Evolutionary conservation across 2,329 filamentous ascomycete species (phyloP), one percentile per base, ranked within the genome.

Genomic region (Pestalotiopsis sp.): DNA sequence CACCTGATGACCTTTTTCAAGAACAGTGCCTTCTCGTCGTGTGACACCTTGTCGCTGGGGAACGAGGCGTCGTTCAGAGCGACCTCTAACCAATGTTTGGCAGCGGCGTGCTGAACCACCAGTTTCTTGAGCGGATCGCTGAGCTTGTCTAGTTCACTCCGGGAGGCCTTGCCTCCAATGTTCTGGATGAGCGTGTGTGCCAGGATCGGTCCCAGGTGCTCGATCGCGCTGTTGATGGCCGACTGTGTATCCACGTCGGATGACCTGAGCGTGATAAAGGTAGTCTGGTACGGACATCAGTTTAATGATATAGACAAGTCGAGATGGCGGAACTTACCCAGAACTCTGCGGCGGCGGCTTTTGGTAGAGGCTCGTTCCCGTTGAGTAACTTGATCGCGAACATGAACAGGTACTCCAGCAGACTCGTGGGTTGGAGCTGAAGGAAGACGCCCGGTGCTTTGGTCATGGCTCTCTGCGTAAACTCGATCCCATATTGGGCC

Each of bases 351-450:
- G 93, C 88, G 2, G 92, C 88, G 38, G 87, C 87, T 80, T 96
- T 97, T 0, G 93, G 92, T 11, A 97, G 82, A 0, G 92, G 90
- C 69, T 96, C 93, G 38, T 86, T 89, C 13, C 91, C 91, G 58
- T 90, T 86, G 6, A 97, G 81, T 7, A 93, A 90, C 73, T 89
- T 87, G 13, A 96, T 82, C 0, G 90, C 87, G 74, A 95, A 95
- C 66, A 90, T 81, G 74, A 97, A 92, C 70, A 94, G 86, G 73
- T 86, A 89, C 69, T 92, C 89, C 1, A 92, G 83, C 12, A 86
- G 83, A 1, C 86, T 84, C 12, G 84, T 78, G 4, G 89, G 84
- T 65, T 90, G 86, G 9, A 89, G 80, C 4, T 79, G 81, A 63
- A 94, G 84, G 4, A 95, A 81, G 7, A 91, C 84, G n/a, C 84